A percentile compares a stretch with the other conserved stretches of the same genome.
phyloP scores from a whole-genome alignment of 1,284 basidiomycete species.

The Ganoderma boninense region DNA sequence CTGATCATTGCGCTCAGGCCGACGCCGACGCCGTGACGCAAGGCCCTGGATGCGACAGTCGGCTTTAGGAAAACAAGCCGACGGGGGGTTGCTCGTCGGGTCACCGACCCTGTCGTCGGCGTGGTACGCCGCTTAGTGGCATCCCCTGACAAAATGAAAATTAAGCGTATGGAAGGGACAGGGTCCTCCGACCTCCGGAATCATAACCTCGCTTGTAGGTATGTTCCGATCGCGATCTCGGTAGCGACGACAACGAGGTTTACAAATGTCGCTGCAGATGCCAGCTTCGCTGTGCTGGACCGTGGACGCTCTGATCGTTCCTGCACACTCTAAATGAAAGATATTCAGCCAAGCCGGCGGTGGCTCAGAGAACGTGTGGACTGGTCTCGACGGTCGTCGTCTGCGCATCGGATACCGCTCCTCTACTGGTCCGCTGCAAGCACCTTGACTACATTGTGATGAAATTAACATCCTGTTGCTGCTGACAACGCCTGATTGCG shows the following conservation, averaged over 20 bases:
- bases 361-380: neutral
- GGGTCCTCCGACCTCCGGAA: neutral
- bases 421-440: neutral
- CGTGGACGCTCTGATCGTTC: neutral
- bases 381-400: neutral
- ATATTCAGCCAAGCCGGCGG: neutral
- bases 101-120: neutral
- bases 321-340: neutral
- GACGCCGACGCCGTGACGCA: neutral
- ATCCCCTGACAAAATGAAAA: neutral
- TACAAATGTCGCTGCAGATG: neutral
- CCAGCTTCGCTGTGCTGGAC: neutral
- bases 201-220: neutral
- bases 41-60: neutral
- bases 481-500: neutral
- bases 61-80: neutral
- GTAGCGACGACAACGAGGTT: neutral
- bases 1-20: neutral
- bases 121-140: neutral
- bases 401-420: neutral
- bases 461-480: neutral
- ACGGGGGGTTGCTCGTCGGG: neutral
- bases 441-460: neutral
- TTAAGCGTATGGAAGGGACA: neutral
- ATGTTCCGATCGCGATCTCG: neutral